A percentile compares a stretch with the other conserved stretches of the same genome.
Conservation (phyloP, 805 yeast genomes). For the Kluyveromyces wickerhamii region DNA sequence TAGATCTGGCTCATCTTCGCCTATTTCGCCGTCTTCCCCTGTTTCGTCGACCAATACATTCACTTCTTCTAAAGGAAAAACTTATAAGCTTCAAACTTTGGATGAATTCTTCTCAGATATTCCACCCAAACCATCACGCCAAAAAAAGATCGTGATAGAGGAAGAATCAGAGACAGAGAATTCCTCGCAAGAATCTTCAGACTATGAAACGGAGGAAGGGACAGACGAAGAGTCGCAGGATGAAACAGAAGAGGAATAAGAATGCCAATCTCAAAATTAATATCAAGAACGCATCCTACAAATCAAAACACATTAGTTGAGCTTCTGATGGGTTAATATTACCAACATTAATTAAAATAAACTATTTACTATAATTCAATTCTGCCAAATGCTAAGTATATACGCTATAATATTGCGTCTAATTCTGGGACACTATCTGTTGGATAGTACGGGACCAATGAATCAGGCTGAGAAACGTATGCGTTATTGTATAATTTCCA, state of each 20-base stretch:
- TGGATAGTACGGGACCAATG: slow-evolving; percentile 82
- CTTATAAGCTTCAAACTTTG: slow-evolving; percentile 61
- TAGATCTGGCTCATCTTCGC: slow-evolving; percentile 13
- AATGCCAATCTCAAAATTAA: neutral
- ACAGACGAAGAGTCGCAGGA: slow-evolving; percentile 7
- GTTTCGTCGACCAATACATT: slow-evolving; percentile 10
- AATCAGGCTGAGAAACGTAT: slow-evolving; percentile 64
- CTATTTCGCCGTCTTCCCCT: slow-evolving; percentile 4
- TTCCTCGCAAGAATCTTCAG: slow-evolving; percentile 26
- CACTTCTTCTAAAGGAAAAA: slow-evolving; percentile 25
- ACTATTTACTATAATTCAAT: too few relatives aligned
- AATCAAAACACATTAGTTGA: too few relatives aligned
- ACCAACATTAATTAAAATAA: too few relatives aligned
- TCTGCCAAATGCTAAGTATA: too few relatives aligned
- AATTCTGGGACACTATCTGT: slow-evolving; percentile 28
- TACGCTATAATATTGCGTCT: neutral
- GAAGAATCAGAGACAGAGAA: slow-evolving; percentile 28
- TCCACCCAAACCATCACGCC: slow-evolving; percentile 17
- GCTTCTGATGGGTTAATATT: too few relatives aligned
- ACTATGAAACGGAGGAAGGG: slow-evolving; percentile 14
- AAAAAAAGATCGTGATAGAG: slow-evolving; percentile 23
- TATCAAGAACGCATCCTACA: too few relatives aligned
- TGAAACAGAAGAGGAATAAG: slow-evolving; percentile 6
- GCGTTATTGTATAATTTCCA: slow-evolving; percentile 79
- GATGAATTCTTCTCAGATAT: slow-evolving; percentile 75